These are phyloP conservation scores for Colletotrichum sp. DNA, from an alignment of 2,329 filamentous ascomycete genomes.

Conservation along the genomic window DNA sequence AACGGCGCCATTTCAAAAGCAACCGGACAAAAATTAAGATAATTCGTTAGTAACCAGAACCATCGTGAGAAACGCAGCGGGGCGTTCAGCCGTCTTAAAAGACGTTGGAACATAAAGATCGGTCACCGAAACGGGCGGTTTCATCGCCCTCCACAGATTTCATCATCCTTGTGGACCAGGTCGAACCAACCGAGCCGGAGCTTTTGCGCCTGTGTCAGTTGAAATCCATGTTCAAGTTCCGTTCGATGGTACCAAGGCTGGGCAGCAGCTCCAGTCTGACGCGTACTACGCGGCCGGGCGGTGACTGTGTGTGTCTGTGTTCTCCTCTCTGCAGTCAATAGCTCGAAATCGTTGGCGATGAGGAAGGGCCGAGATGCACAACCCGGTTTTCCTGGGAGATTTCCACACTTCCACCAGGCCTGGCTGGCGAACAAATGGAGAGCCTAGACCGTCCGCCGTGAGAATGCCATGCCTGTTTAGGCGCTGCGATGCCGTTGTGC, in stretches of 20 bases:
- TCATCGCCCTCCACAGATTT: constrained; percentile 4
- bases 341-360: not conserved
- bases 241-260: constrained; percentile 6
- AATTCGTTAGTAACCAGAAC: not conserved
- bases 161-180: constrained; percentile 15
- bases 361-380: not conserved
- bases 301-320: not conserved
- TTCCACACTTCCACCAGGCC: not conserved
- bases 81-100: constrained; percentile 5
- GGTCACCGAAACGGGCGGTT: not conserved
- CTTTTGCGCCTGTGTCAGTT: not conserved
- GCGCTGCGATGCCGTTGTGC: constrained; percentile 14
- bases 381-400: constrained; percentile 6
- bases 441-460: constrained; percentile 1
- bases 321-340: not conserved
- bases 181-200: not conserved
- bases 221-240: not conserved
- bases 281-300: constrained; percentile 1
- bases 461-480: constrained; percentile 8
- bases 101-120: not conserved
- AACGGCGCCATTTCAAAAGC: constrained; percentile 10
- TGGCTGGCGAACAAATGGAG: not conserved
- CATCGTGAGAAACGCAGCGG: not conserved
- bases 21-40: not conserved
- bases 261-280: constrained; percentile 14